These are phyloP conservation scores for Trypanosoma caninum DNA, from an alignment of 208 protist genomes.

Conservation along the genomic window DNA sequence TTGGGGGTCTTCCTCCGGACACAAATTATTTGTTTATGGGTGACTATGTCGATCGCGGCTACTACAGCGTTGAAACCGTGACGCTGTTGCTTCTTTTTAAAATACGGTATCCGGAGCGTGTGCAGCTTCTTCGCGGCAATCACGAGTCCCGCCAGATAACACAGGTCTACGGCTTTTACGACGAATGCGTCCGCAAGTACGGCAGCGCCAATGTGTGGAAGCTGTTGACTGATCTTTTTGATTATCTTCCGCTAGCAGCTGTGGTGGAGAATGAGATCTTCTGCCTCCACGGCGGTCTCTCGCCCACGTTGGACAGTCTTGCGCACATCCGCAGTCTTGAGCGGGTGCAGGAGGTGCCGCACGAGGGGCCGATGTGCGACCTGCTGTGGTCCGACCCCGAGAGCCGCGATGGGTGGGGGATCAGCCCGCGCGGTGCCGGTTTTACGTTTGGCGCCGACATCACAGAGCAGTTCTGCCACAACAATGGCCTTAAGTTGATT, in stretches of 20 bases:
- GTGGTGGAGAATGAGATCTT: conserved; percentile 98
- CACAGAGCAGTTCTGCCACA: conserved; percentile 97
- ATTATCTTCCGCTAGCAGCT: conserved; percentile 97
- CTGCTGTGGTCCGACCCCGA: conserved; percentile 99
- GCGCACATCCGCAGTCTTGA: conserved; percentile 95
- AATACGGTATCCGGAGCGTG: conserved; percentile 94
- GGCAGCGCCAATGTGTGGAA: conserved; percentile 97
- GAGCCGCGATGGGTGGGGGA: conserved; percentile 94
- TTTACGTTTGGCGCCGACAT: conserved; percentile 99
- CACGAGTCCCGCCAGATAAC: conserved; percentile 98
- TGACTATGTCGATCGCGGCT: conserved; percentile 96
- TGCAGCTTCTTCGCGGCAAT: conserved; percentile 97
- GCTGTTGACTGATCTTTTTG: conserved; percentile 97
- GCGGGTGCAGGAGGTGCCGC: conserved; percentile 98
- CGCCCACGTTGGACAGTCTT: conserved; percentile 91
- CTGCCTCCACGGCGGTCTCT: conserved; percentile 96
- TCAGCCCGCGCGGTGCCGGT: conserved; percentile 96
- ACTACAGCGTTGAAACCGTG: conserved; percentile 94
- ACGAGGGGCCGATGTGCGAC: conserved; percentile 99
- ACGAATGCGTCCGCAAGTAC: conserved; percentile 98
- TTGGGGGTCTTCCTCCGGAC: conserved; percentile 94
- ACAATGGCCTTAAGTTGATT: conserved; percentile 97
- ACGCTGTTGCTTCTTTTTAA: conserved; percentile 94
- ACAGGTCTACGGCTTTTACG: conserved; percentile 99
- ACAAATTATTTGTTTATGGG: conserved; percentile 99